Base-by-base conservation (phyloP, 495 filamentous ascomycete genomes). In the Bombardia bombarda region DNA sequence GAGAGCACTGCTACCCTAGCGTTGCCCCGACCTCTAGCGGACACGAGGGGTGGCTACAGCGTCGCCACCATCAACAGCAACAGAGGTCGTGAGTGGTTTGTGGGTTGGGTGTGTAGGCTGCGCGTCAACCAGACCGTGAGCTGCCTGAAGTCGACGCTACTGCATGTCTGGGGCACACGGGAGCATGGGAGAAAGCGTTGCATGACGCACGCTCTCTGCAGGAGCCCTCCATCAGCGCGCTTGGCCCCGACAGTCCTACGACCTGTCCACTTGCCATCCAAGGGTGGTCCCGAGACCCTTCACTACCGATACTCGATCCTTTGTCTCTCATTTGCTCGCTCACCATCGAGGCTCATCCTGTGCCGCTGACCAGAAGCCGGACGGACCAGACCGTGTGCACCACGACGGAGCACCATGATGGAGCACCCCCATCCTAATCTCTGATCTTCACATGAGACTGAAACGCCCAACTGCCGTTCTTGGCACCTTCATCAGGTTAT, bases 191-290 rank as follows among this genome's bases (percentile, higher is more conserved):
- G 38, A 46, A 47, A 50, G 48, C 41, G 45, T 42, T 62, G 57
- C 60, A 63, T 63, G 47, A 57, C 55, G 60, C 50, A 57, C 55
- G 38, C 40, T 38, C 53, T 53, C 55, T 53, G 53, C 57, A 38
- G 54, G 52, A 61, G 47, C 49, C 53, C 32, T 30, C 32, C 40
- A 30, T 43, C 33, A 22, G 3, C 23, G 21, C n/a, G 20, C 42
- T 32, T 43, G 34, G 18, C 40, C 18, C 18, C 32, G 14, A 18
- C 17, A 16, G 34, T 38, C 33, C 20, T 45, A 23, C 33, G 42
- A 32, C 33, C 24, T 45, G 34, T n/a, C 34, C 28, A 43, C 28
- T 33, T 34, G 40, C 40, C 28, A 32, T 39, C 46, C 24, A 9
- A 31, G 33, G 33, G 19, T 20, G 26, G 34, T 43, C 46, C 46